A percentile compares a stretch with the other conserved stretches of the same genome.
These are phyloP conservation scores for Plicaturopsis crispa DNA, from an alignment of 768 basidiomycete species.

Conservation along the genomic window DNA sequence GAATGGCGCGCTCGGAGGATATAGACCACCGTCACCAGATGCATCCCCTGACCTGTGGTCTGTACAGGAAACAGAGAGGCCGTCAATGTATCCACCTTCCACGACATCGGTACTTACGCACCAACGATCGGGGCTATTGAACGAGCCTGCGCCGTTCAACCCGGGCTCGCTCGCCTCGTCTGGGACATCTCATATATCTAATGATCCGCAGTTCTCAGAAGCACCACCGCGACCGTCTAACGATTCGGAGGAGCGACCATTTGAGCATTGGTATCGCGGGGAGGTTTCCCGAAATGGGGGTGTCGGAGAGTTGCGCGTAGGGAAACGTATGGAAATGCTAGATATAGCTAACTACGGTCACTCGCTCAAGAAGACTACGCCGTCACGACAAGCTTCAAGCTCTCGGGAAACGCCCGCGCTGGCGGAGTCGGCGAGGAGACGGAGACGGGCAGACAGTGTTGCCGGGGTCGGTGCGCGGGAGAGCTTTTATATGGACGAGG, in stretches of 20 bases:
- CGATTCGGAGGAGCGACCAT: constrained; percentile 78
- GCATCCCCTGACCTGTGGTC: too few relatives aligned
- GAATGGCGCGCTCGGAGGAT: too few relatives aligned
- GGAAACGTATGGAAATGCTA: constrained; percentile 72
- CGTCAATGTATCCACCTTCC: constrained; percentile 11
- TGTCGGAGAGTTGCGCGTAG: constrained; percentile 78
- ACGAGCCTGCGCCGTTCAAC: constrained; percentile 59
- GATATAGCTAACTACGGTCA: constrained; percentile 86
- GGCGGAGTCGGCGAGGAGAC: constrained; percentile 21
- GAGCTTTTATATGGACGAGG: constrained; percentile 66
- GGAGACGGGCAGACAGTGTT: constrained; percentile 63
- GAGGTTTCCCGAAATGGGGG: constrained; percentile 83
- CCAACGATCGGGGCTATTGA: constrained; percentile 41
- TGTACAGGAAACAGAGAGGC: too few relatives aligned
- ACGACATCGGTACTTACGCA: constrained; percentile 16
- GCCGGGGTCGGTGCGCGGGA: constrained; percentile 47
- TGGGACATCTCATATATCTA: constrained; percentile 30
- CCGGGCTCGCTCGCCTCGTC: constrained; percentile 23
- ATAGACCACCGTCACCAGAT: too few relatives aligned
- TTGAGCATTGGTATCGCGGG: constrained; percentile 87
- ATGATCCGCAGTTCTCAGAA: constrained; percentile 24
- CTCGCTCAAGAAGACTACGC: constrained; percentile 26
- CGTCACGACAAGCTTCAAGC: constrained; percentile 16
- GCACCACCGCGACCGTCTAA: constrained; percentile 48
- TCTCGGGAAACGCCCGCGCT: constrained; percentile 15